A percentile compares a stretch with the other conserved stretches of the same genome.
phyloP scores from a whole-genome alignment of 371 early-diverging fungal species.

The Fennellomyces sp. region DNA sequence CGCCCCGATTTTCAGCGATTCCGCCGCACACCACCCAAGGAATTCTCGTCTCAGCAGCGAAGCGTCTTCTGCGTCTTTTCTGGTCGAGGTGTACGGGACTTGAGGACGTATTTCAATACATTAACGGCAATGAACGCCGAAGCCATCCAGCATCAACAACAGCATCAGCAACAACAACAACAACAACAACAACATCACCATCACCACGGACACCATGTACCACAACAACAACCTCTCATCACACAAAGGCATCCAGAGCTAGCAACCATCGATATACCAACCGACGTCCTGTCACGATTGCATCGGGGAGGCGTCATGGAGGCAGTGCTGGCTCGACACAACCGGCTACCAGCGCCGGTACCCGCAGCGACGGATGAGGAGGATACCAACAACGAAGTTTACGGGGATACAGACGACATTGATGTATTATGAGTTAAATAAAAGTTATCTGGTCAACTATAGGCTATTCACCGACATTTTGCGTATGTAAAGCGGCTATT shows the following conservation, averaged over 20 bases:
- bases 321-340: not conserved
- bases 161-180: conserved; percentile 5
- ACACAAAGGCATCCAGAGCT: not conserved
- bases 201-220: not conserved
- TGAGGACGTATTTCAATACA: conserved; percentile 45
- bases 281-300: not conserved
- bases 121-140: conserved; percentile 9
- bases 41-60: conserved; percentile 54
- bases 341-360: not conserved
- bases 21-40: conserved; percentile 60
- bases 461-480: no score
- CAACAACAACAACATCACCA: not conserved
- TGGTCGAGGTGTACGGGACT: conserved; percentile 58
- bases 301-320: not conserved
- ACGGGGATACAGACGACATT: not conserved
- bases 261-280: not conserved
- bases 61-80: conserved; percentile 69
- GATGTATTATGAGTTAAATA: not conserved
- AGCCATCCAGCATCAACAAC: conserved; percentile 1
- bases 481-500: no score
- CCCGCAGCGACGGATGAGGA: not conserved
- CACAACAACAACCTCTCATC: not conserved
- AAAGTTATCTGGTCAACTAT: not conserved
- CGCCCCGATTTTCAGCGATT: conserved; percentile 58
- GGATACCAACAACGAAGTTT: not conserved